Base-by-base conservation (phyloP, 345 rosid genomes). In the Draba incana region DNA sequence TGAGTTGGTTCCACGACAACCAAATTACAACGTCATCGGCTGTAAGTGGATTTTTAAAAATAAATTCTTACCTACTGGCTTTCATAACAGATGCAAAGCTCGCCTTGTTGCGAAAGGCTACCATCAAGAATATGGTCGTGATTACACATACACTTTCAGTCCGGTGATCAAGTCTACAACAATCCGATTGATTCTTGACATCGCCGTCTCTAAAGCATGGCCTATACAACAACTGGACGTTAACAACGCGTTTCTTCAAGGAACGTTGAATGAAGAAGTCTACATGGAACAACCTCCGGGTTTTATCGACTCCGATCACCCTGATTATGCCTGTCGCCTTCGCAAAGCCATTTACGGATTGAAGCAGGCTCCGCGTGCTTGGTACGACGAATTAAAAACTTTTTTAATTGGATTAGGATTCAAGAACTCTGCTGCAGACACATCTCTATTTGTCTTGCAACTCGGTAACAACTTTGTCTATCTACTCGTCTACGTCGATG, bases 401-500 rank as follows among this genome's bases (percentile, higher is more conserved):
- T 57, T 4, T 23, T 24, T 60, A 0, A 1, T 60, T 0, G 0
- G 10, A 2, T 6, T 16, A 4, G 31, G 47, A 0, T 57, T 57
- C 6, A 1, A 0, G 1, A 57, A 39, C 11, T 57, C 47, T 0
- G 10, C 39, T 0, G 47, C 3, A 0, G 6, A 57, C 0, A 57
- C 33, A 0, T 57, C 62, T 0, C 11, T 57, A 0, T 39, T 39
- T 4, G 23, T 57, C 1, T 0, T 39, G 3, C 23, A 3, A 3
- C 0, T 0, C 1, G n/a, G 33, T 1, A 6, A 2, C 0, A 2
- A 24, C 0, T 6, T 1, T 0, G 0, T 43, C 2, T 60, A 42
- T 8, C 8, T 60, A 0, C 1, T 60, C 0, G n/a, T 43, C 0
- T 60, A 60, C 1, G 51, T 43, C 0, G 64, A 60, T n/a, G 64